phyloP scores from a whole-genome alignment of 805 yeast species.

The Isabelozyma rhagii region DNA sequence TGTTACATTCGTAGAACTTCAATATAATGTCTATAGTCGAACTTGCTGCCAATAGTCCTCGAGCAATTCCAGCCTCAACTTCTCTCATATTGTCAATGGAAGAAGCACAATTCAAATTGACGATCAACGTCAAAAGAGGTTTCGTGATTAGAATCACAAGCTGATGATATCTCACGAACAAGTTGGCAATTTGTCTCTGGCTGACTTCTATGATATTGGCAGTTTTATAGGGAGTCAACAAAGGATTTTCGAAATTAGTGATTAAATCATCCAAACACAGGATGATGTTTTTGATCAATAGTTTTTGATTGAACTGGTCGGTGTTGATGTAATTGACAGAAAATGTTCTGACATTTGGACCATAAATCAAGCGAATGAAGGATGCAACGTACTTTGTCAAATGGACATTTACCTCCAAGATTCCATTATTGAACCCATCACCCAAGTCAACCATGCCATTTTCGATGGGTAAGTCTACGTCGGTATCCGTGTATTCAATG shows the following conservation, averaged over 20 bases:
- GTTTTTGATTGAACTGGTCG: slow-evolving; percentile 34
- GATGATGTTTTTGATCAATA: slow-evolving; percentile 28
- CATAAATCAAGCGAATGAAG: slow-evolving; percentile 33
- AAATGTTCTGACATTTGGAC: slow-evolving; percentile 38
- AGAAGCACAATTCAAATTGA: slow-evolving; percentile 17
- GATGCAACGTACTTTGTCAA: slow-evolving; percentile 36
- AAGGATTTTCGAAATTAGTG: slow-evolving; percentile 29
- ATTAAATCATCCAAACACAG: slow-evolving; percentile 25
- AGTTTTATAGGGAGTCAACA: slow-evolving; percentile 18
- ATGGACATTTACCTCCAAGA: slow-evolving; percentile 36
- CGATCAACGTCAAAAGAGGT: slow-evolving; percentile 32
- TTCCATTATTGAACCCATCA: slow-evolving; percentile 26
- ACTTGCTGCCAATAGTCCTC: slow-evolving; percentile 26
- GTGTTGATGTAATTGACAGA: slow-evolving; percentile 40
- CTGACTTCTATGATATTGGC: slow-evolving; percentile 14
- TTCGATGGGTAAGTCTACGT: slow-evolving; percentile 39
- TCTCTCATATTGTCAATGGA: slow-evolving; percentile 19
- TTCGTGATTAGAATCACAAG: slow-evolving; percentile 28
- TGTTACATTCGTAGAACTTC: slow-evolving; percentile 23
- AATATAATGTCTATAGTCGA: slow-evolving; percentile 26
- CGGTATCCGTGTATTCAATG: slow-evolving; percentile 41
- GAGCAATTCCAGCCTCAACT: slow-evolving; percentile 24
- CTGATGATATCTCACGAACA: slow-evolving; percentile 34
- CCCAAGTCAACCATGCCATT: slow-evolving; percentile 20
- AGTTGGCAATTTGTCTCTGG: slow-evolving; percentile 29